Evolutionary conservation across 257 asterid species (phyloP).

Genomic region (Verbena officinalis): DNA sequence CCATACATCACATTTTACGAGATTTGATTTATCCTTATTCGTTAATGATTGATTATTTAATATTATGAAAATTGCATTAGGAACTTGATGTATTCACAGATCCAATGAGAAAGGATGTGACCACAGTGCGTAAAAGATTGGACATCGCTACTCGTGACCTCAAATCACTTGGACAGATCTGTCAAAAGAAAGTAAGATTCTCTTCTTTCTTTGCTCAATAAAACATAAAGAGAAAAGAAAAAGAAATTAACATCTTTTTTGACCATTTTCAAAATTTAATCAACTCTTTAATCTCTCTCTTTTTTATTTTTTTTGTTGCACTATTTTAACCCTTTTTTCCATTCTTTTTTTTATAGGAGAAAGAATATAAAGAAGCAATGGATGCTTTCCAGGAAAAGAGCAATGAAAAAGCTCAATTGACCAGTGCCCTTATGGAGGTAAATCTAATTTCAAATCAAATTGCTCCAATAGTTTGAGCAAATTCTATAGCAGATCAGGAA

Average conservation of each 20-base stretch:
- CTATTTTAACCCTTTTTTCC: not conserved
- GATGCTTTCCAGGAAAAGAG: slow-evolving; percentile 77
- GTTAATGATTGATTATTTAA: not conserved
- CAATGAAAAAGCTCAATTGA: slow-evolving; percentile 75
- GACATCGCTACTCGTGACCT: slow-evolving; percentile 74
- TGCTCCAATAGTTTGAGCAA: not conserved
- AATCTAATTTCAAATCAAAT: slow-evolving; percentile 20
- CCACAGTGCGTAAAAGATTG: slow-evolving; percentile 62
- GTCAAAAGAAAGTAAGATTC: slow-evolving; percentile 77
- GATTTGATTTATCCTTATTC: too few relatives aligned
- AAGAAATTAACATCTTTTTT: slow-evolving; percentile 17
- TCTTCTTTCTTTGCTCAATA: slow-evolving; percentile 16
- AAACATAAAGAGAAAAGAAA: not conserved
- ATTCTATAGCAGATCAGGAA: slow-evolving; percentile 4
- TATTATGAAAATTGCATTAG: slow-evolving; percentile 32
- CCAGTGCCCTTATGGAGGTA: slow-evolving; percentile 81
- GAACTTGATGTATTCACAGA: slow-evolving; percentile 85
- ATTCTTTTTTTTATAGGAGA: slow-evolving; percentile 72
- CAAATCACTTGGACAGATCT: slow-evolving; percentile 72
- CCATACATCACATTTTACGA: too few relatives aligned
- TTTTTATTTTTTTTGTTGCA: not conserved
- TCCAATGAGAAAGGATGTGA: slow-evolving; percentile 89
- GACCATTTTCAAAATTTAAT: slow-evolving; percentile 23
- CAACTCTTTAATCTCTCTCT: slow-evolving; percentile 9
- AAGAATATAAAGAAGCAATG: slow-evolving; percentile 78